phyloP scores from a whole-genome alignment of 73 alveolate genomes.

The Tetrahymena thermophila region DNA sequence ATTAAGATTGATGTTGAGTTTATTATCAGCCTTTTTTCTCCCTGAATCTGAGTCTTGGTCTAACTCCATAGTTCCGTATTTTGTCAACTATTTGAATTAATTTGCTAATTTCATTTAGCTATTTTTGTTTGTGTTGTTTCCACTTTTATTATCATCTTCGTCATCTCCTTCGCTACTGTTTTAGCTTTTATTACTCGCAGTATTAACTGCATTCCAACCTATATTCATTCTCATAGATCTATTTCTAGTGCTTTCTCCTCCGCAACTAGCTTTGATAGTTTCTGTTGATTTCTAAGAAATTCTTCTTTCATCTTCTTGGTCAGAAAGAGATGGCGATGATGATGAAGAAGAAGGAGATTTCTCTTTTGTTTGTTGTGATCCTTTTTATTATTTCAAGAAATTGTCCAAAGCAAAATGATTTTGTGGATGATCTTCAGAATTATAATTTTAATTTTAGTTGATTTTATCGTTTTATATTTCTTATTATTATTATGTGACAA shows the following conservation, averaged over 20 bases:
- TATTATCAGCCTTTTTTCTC: not conserved
- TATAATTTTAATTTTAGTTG: too few species aligned
- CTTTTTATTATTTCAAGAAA: not conserved
- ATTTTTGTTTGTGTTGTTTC: not conserved
- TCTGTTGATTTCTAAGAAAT: not conserved
- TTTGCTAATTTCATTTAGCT: not conserved
- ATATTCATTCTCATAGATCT: not conserved
- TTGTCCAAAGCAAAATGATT: not conserved
- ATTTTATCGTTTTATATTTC: too few species aligned
- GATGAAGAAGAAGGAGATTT: not conserved
- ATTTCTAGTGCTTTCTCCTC: not conserved
- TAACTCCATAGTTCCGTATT: not conserved
- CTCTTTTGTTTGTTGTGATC: not conserved
- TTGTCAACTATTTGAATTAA: not conserved
- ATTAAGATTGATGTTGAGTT: not conserved
- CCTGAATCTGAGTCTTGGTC: not conserved
- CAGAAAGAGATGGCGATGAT: not conserved
- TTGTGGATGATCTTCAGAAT: not conserved
- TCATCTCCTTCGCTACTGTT: not conserved
- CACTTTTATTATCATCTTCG: not conserved
- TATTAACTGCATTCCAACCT: not conserved
- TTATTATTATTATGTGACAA: not conserved
- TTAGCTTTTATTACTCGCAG: not conserved
- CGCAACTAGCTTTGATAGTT: not conserved
- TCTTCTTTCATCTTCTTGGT: not conserved